Conservation (phyloP, 257 asterid species). For the Solanum clarkiae region DNA sequence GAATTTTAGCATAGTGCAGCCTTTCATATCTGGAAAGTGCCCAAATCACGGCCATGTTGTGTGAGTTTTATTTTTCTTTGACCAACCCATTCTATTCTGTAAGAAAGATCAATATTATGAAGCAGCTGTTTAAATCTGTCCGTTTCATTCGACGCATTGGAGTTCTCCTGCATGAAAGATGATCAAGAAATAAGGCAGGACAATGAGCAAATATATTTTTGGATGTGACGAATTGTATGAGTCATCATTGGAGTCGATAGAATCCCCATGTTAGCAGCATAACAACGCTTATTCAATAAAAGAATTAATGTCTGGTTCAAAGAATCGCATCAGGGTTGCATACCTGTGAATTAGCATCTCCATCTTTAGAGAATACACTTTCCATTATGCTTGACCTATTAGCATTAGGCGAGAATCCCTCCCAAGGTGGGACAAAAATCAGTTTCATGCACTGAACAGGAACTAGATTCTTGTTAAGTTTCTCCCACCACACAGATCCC, state of each 20-base stretch:
- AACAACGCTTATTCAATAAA: not conserved
- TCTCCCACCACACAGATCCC: constrained; percentile 97
- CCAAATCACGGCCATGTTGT: constrained; percentile 66
- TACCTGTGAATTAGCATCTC: constrained; percentile 54
- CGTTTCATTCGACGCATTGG: constrained; percentile 37
- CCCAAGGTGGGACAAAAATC: constrained; percentile 91
- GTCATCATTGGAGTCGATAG: not conserved
- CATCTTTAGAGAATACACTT: constrained; percentile 29
- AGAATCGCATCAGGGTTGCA: not conserved
- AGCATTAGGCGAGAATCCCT: constrained; percentile 84
- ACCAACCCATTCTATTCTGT: constrained; percentile 77
- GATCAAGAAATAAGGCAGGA: not conserved
- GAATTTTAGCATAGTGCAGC: not conserved
- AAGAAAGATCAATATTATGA: constrained; percentile 86
- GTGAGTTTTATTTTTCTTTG: constrained; percentile 62
- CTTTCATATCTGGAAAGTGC: constrained; percentile 53
- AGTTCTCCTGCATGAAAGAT: constrained; percentile 37
- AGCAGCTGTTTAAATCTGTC: constrained; percentile 55
- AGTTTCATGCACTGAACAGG: constrained; percentile 90
- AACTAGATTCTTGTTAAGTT: constrained; percentile 67
- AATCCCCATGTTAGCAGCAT: not conserved
- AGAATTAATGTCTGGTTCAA: not conserved
- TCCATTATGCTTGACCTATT: constrained; percentile 80
- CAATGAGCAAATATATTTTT: not conserved
- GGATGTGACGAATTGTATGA: not conserved